Base-by-base conservation (phyloP, 2,329 filamentous ascomycete genomes). In the Fusarium tupiense region DNA sequence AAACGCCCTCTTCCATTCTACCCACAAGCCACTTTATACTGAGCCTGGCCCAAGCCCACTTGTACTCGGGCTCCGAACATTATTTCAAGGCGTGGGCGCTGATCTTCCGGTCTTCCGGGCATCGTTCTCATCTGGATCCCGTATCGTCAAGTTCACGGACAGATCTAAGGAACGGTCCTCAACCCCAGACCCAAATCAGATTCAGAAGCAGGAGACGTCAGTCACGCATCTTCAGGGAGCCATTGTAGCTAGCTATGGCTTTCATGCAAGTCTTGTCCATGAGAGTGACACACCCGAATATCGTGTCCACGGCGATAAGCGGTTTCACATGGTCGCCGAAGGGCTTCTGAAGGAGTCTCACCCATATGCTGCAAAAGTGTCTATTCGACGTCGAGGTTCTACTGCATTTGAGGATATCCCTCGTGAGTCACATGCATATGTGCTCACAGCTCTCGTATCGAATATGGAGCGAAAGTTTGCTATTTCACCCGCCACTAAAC, bases 271-370 rank as follows among this genome's bases (percentile, higher is more conserved):
- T 47, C 88, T 98, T 8, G 94, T 98, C 29, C 95, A 94, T 76
- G 95, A 98, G 84, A 96, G 93, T 82, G 96, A 98, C 82, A 97
- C 95, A 1, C 86, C 89, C 0, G 92, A 91, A 73, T 96, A 96
- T 82, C 92, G 96, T 71, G 89, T 90, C 74, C 91, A 93, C 78
- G 96, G 96, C 19, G 86, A 87, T 38, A 90, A 92, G 80, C 89
- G 96, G 26, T 98, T 98, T 83, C 88, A 91, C 64, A 94, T 98
- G 89, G 95, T 94, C 0, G 95, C 94, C 0, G 88, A 91, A 60
- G 91, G 94, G 77, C 88, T 96, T 13, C 83, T 98, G n/a, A 82
- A 83, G 66, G 80, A 85, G 67, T 84, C 84, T 41, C 89, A 91
- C 64, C 82, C 83, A 26, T 91, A 91, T 73, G 73, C 78, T 6